These are phyloP conservation scores for Penicillium canescens DNA, from an alignment of 495 filamentous ascomycete species.

Conservation along the genomic window DNA sequence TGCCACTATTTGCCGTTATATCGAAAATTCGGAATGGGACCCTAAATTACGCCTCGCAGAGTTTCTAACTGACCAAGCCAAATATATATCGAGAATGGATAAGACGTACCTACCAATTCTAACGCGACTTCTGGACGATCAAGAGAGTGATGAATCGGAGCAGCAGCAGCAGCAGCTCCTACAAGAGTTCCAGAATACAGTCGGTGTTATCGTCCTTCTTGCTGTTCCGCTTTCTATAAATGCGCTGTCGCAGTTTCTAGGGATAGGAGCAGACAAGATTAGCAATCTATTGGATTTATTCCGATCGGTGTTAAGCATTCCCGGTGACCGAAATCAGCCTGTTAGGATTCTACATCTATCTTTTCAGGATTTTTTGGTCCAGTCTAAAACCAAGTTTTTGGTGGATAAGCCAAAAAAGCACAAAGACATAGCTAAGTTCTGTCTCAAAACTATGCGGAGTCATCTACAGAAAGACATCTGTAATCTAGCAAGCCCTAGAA, in stretches of 20 bases:
- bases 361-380: constrained; percentile 14
- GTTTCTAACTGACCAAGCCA: constrained; percentile 16
- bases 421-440: constrained; percentile 13
- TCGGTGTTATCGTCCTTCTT: constrained; percentile 30
- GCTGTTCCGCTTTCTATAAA: constrained; percentile 23
- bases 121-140: constrained; percentile 18
- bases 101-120: constrained; percentile 31
- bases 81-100: constrained; percentile 18
- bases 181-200: constrained; percentile 25
- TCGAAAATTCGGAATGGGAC: constrained; percentile 15
- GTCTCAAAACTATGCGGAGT: constrained; percentile 30
- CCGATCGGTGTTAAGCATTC: constrained; percentile 26
- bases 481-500: constrained; percentile 23
- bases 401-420: constrained; percentile 13
- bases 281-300: constrained; percentile 17
- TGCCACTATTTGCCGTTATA: constrained; percentile 29
- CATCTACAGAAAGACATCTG: constrained; percentile 38
- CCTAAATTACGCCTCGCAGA: constrained; percentile 15
- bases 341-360: constrained; percentile 10
- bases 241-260: constrained; percentile 17
- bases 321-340: constrained; percentile 21
- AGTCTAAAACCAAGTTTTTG: constrained; percentile 16
- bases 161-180: constrained; percentile 3
- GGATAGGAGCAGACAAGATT: constrained; percentile 7
- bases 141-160: constrained; percentile 6